phyloP scores from a whole-genome alignment of 345 rosid species.

The Gossypium rotundifolium region DNA sequence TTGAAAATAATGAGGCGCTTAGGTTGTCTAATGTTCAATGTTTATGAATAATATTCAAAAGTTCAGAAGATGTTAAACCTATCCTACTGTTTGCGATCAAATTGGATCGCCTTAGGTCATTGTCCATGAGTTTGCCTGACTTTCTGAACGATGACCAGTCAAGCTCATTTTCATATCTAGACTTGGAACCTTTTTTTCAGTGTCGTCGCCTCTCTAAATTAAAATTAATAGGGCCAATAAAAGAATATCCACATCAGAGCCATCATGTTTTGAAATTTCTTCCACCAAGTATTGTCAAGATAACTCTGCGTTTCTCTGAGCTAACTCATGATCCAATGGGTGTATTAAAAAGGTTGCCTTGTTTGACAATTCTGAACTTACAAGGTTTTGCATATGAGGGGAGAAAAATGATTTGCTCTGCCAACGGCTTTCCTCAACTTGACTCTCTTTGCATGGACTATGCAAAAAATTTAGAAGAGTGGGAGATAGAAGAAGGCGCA shows the following conservation, averaged over 20 bases:
- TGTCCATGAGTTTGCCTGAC: too few relatives aligned
- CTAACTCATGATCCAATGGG: too few relatives aligned
- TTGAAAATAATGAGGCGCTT: too few relatives aligned
- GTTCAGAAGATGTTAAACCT: not conserved
- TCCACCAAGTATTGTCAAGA: not conserved
- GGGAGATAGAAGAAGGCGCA: too few relatives aligned
- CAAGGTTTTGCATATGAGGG: too few relatives aligned
- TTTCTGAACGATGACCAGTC: too few relatives aligned
- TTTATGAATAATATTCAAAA: not conserved
- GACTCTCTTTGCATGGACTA: not conserved
- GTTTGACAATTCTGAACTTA: too few relatives aligned
- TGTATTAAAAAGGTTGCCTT: too few relatives aligned
- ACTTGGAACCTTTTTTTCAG: not conserved
- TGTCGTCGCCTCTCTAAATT: not conserved
- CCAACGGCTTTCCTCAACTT: not conserved
- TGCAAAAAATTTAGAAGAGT: too few relatives aligned
- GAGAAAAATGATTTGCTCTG: too few relatives aligned
- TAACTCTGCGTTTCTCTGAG: not conserved
- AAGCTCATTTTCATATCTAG: not conserved
- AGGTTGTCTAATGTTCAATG: not conserved
- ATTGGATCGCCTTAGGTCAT: too few relatives aligned
- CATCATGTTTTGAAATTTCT: not conserved
- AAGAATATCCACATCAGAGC: not conserved
- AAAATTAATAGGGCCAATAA: not conserved
- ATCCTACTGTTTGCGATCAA: not conserved